phyloP scores from a whole-genome alignment of 2,329 filamentous ascomycete species.

The Penicillium sp. region DNA sequence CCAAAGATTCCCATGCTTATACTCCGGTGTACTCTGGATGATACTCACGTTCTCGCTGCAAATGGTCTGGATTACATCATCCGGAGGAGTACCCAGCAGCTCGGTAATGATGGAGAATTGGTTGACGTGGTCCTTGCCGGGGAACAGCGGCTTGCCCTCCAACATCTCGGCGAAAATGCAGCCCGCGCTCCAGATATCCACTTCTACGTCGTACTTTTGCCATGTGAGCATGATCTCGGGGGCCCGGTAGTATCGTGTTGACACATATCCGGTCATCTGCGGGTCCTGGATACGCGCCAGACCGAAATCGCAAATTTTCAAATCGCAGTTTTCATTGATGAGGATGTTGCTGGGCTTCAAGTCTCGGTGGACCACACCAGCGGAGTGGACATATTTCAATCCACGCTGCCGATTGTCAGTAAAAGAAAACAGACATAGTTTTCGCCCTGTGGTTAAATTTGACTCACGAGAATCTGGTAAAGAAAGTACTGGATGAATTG shows the following conservation, averaged over 20 bases:
- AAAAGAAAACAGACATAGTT: neutral
- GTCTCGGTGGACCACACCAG: constrained; percentile 94
- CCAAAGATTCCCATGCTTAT: constrained; percentile 2
- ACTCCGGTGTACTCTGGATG: neutral
- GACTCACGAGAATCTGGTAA: constrained; percentile 90
- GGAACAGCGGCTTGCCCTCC: constrained; percentile 95
- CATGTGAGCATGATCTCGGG: constrained; percentile 99
- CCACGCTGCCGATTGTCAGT: constrained; percentile 61
- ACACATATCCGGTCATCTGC: constrained; percentile 99
- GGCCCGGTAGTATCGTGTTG: constrained; percentile 95
- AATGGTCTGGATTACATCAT: constrained; percentile 98
- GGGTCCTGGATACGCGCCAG: constrained; percentile 96
- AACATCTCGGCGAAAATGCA: constrained; percentile 99
- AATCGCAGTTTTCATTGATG: constrained; percentile 98
- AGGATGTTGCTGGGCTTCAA: constrained; percentile 98
- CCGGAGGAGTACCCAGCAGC: constrained; percentile 87
- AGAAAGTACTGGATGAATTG: constrained; percentile 99
- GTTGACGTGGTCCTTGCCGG: constrained; percentile 98
- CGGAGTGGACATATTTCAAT: constrained; percentile 97
- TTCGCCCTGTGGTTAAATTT: neutral
- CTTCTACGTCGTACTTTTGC: constrained; percentile 99
- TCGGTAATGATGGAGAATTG: constrained; percentile 99
- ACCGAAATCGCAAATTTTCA: constrained; percentile 99
- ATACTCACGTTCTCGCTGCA: constrained; percentile 89
- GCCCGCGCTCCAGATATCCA: constrained; percentile 98